These are phyloP conservation scores for Penicillium decumbens DNA, from an alignment of 2,329 filamentous ascomycete genomes.

Conservation along the genomic window DNA sequence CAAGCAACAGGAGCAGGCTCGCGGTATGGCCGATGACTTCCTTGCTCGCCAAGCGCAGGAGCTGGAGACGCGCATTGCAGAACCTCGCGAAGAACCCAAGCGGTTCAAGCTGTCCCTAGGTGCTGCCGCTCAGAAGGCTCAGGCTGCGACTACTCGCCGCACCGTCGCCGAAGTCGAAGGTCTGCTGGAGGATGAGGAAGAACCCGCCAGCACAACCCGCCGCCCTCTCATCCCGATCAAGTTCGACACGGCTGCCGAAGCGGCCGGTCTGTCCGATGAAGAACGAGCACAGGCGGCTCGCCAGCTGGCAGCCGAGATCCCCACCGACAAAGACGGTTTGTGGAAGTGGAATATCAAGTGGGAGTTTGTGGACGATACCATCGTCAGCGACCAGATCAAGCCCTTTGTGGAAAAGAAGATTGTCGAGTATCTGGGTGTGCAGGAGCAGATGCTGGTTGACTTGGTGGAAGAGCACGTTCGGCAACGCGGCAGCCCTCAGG, in stretches of 20 bases:
- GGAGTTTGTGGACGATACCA: constrained; percentile 77
- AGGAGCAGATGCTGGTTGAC: constrained; percentile 92
- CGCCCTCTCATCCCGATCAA: constrained; percentile 77
- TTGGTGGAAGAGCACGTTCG: constrained; percentile 83
- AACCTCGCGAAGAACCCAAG: constrained; percentile 53
- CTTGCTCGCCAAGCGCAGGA: constrained; percentile 78
- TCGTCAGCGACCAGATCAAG: constrained; percentile 78
- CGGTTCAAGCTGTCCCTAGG: constrained; percentile 91
- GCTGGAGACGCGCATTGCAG: constrained; percentile 50
- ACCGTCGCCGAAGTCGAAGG: constrained; percentile 93
- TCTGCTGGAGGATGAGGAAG: constrained; percentile 90
- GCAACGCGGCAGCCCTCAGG: constrained; percentile 68
- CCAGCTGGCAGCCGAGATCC: constrained; percentile 83
- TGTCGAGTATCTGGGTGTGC: constrained; percentile 90
- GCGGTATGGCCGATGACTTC: constrained; percentile 85
- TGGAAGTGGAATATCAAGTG: constrained; percentile 94
- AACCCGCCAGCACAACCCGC: constrained; percentile 63
- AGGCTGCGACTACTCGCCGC: constrained; percentile 58
- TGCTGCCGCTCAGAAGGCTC: constrained; percentile 72
- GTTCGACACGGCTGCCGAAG: constrained; percentile 65
- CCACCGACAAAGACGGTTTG: constrained; percentile 74
- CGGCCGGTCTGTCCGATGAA: constrained; percentile 71
- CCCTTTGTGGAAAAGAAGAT: constrained; percentile 99
- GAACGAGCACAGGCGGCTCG: constrained; percentile 78
- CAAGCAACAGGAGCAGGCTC: constrained; percentile 70